Conservation (phyloP, 768 basidiomycete genomes). For the Podaxis mareebaensis region DNA sequence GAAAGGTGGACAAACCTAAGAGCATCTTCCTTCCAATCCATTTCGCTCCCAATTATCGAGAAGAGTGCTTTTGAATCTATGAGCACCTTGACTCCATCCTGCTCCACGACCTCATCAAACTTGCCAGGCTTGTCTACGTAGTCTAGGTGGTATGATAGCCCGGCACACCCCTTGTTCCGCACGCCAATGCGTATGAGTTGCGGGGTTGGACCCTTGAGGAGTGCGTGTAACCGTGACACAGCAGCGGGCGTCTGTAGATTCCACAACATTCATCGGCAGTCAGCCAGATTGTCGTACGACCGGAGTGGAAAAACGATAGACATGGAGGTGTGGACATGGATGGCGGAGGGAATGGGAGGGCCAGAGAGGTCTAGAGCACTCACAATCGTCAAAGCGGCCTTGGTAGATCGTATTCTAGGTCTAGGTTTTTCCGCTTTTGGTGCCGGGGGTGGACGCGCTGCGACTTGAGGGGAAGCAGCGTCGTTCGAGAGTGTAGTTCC, state of each 20-base stretch:
- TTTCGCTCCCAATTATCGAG: conserved; percentile 97
- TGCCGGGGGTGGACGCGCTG: conserved; percentile 67
- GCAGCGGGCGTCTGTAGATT: conserved; percentile 72
- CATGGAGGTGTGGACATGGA: conserved; percentile 3
- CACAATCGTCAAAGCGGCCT: conserved; percentile 79
- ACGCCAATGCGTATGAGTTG: conserved; percentile 95
- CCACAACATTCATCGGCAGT: not conserved
- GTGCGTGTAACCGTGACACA: conserved; percentile 65
- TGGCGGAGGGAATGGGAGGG: conserved; percentile 1
- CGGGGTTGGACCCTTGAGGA: conserved; percentile 82
- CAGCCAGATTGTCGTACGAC: not conserved
- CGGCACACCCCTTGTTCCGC: conserved; percentile 97
- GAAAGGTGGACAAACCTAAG: conserved; percentile 61
- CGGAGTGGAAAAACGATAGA: conserved; percentile 7
- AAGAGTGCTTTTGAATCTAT: conserved; percentile 98
- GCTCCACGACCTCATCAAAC: conserved; percentile 96
- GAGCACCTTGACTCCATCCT: conserved; percentile 90
- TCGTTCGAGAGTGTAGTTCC: conserved; percentile 44
- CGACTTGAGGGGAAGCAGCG: conserved; percentile 69
- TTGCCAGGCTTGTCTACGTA: conserved; percentile 88
- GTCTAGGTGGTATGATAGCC: conserved; percentile 83
- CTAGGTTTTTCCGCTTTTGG: conserved; percentile 66
- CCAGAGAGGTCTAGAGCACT: conserved; percentile 24
- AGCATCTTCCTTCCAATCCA: conserved; percentile 97
- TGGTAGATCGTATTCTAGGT: conserved; percentile 67